These are phyloP conservation scores for Blumeriella jaapii DNA, from an alignment of 2,329 filamentous ascomycete genomes.

Conservation along the genomic window DNA sequence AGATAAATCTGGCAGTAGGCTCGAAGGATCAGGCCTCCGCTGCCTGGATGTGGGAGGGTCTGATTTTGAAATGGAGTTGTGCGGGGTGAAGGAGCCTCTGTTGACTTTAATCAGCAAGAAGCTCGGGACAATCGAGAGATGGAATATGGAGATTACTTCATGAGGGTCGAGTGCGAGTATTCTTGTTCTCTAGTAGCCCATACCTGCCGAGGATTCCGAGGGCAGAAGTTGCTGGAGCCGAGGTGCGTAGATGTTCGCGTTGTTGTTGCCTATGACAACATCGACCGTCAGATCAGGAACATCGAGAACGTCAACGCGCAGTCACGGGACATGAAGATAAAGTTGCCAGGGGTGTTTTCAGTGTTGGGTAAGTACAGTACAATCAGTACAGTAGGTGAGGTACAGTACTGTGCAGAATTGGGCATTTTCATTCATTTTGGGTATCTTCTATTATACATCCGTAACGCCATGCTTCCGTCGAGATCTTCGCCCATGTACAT, in stretches of 20 bases:
- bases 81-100: slow-evolving; percentile 15
- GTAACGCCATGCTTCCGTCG: neutral
- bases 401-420: no score
- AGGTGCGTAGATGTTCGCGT: no score
- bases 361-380: no score
- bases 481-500: no score
- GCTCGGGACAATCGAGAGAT: no score
- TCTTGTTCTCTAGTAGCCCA: neutral
- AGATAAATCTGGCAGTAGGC: slow-evolving; percentile 4
- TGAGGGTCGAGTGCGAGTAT: neutral
- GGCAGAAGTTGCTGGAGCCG: no score
- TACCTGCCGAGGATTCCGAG: no score
- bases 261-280: no score
- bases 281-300: no score
- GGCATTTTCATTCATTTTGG: slow-evolving; percentile 1
- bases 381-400: no score
- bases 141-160: slow-evolving; percentile 8
- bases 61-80: slow-evolving; percentile 14
- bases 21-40: slow-evolving; percentile 5
- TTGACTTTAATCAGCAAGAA: no score
- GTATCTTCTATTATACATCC: slow-evolving; percentile 9
- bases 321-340: slow-evolving; percentile 1
- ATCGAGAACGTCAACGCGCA: slow-evolving; percentile 5
- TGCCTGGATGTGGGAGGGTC: slow-evolving; percentile 10
- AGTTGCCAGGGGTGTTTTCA: no score